phyloP scores from a whole-genome alignment of 2,329 filamentous ascomycete species.

The Diaporthe amygdali region DNA sequence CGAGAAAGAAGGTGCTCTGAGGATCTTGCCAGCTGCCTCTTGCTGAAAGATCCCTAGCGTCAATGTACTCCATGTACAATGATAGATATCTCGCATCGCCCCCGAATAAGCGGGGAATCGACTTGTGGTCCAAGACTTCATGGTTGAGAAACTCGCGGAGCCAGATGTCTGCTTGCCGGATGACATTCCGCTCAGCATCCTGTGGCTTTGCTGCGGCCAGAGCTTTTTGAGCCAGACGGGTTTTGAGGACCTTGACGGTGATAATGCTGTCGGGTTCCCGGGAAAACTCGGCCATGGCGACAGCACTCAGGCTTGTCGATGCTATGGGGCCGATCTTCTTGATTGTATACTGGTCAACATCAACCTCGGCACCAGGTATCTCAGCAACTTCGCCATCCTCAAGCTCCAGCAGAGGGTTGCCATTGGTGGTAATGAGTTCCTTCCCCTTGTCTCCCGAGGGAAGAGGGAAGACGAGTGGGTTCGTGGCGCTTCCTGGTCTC shows the following conservation, averaged over 20 bases:
- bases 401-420: constrained; percentile 58
- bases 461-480: constrained; percentile 57
- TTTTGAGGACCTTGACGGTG: constrained; percentile 67
- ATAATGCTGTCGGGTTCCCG: constrained; percentile 58
- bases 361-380: constrained; percentile 54
- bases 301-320: constrained; percentile 57
- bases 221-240: constrained; percentile 39
- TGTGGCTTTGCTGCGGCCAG: constrained; percentile 47
- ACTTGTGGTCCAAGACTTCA: constrained; percentile 59
- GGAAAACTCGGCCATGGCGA: constrained; percentile 61
- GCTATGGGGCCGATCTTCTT: constrained; percentile 64
- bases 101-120: constrained; percentile 63
- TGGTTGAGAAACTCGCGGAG: constrained; percentile 62
- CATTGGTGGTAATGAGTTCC: constrained; percentile 50
- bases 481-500: constrained; percentile 45
- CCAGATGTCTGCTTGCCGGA: constrained; percentile 66
- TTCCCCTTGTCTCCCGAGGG: constrained; percentile 52
- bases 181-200: constrained; percentile 59
- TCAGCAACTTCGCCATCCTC: constrained; percentile 53
- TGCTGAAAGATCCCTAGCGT: constrained; percentile 59
- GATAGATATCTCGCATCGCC: constrained; percentile 65
- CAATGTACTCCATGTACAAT: constrained; percentile 66
- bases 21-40: constrained; percentile 48
- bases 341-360: constrained; percentile 54
- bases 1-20: constrained; percentile 53